phyloP scores from a whole-genome alignment of 345 rosid species.

The Euphorbia lathyris region DNA sequence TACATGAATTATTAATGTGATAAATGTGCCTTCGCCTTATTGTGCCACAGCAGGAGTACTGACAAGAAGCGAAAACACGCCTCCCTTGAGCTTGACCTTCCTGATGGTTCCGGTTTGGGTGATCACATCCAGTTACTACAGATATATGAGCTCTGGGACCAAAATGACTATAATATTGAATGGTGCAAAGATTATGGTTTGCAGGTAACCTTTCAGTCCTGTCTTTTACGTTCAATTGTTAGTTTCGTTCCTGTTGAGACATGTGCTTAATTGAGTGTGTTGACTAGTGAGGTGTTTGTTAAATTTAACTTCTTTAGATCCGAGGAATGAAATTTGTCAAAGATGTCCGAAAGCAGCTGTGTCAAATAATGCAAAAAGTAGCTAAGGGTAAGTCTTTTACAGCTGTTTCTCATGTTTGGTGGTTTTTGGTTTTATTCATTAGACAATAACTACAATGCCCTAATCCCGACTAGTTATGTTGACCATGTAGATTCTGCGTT shows the following conservation, averaged over 20 bases:
- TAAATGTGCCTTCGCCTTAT: not conserved
- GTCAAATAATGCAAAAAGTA: slow-evolving; percentile 86
- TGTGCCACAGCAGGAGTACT: slow-evolving; percentile 46
- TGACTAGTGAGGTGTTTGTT: not conserved
- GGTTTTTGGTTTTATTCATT: not conserved
- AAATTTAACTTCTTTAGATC: slow-evolving; percentile 43
- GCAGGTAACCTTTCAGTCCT: slow-evolving; percentile 52
- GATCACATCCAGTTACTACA: slow-evolving; percentile 93
- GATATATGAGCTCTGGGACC: slow-evolving; percentile 80
- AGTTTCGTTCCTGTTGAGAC: not conserved
- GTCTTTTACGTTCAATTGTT: not conserved
- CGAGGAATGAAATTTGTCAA: slow-evolving; percentile 91
- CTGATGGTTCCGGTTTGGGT: slow-evolving; percentile 92
- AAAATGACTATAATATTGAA: slow-evolving; percentile 50
- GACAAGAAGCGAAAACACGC: slow-evolving; percentile 83
- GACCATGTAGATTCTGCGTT: too few species aligned
- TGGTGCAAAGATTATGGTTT: slow-evolving; percentile 80
- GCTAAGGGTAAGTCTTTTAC: slow-evolving; percentile 57
- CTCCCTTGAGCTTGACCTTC: slow-evolving; percentile 55
- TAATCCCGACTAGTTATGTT: too few species aligned
- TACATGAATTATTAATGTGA: too few species aligned
- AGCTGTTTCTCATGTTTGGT: slow-evolving; percentile 2
- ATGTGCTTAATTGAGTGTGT: not conserved
- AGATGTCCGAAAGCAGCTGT: slow-evolving; percentile 83
- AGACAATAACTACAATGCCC: too few species aligned